Evolutionary conservation across 202 grass and related monocot species (phyloP), one percentile per base, ranked within the genome.

Genomic region (Hordeum pubiflorum): DNA sequence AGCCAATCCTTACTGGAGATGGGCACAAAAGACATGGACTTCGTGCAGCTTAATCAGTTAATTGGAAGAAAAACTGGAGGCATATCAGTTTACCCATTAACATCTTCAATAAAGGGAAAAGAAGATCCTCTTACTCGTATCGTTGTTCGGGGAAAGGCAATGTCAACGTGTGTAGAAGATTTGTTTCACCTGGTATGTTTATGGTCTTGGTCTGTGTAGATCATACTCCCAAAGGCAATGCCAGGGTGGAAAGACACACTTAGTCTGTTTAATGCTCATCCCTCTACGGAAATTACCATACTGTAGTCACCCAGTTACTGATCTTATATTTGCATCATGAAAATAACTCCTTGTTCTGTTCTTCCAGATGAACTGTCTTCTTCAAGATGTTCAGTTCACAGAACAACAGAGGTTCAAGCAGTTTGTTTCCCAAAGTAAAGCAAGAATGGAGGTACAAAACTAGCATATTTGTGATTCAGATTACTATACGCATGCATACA

Each of bases 11-110:
- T 99, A 82, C 87, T 99, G 62, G 96, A 99, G 86, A 99, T 99
- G 96, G 96, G 96, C 52, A 99, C 92, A 69, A 95, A 99, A 99
- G 92, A 99, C 84, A 99, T 99, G 96, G 96, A 95, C 86, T 99
- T 99, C 23, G 96, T 99, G 76, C 90, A 93, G 83, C 88, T 99
- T 83, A 99, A 99, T 87, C 96, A 99, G 70, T 86, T 98, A 76
- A 93, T 98, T 78, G 96, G 96, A 43, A 95, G 96, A 85, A 98
- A 98, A 86, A 95, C 96, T 20, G 96, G 95, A 56, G 95, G 95
- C 71, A 98, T 98, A 79, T 98, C 95, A 81, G 92, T 98, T 89
- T 98, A 98, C 85, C 96, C 96, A n/a, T 95, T 94, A 55, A 93
- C 90, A 69, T 98, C 96, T 54, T 92, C 96, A 3, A 79, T 95